These are phyloP conservation scores for Eremothecium gossypii DNA, from an alignment of 1,139 yeast species.

Conservation along the genomic window DNA sequence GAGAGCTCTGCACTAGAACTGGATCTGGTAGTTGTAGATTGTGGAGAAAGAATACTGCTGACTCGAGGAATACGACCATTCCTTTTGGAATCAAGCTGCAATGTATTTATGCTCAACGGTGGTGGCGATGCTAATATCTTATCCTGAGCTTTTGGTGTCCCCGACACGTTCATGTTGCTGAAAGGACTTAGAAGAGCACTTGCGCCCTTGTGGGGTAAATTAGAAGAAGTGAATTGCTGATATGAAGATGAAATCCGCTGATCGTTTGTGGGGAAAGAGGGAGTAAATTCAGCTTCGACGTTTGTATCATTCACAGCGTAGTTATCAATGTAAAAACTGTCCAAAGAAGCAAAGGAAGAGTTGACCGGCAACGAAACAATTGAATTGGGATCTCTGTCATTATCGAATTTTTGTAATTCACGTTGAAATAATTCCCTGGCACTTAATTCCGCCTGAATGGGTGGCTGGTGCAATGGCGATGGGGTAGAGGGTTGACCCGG, in stretches of 20 bases:
- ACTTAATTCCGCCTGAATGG: slow-evolving; percentile 4
- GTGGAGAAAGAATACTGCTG: neutral
- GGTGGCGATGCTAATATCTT: slow-evolving; percentile 2
- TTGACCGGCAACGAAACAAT: slow-evolving; percentile 42
- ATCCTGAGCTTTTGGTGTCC: slow-evolving; percentile 1
- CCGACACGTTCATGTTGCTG: neutral
- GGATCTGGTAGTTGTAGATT: slow-evolving; percentile 4
- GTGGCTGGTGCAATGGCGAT: neutral
- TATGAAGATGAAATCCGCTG: too few relatives aligned
- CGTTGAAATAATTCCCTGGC: slow-evolving; percentile 15
- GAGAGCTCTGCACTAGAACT: slow-evolving; percentile 6
- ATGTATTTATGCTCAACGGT: slow-evolving; percentile 1
- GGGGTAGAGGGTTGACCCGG: neutral
- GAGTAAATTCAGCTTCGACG: too few relatives aligned
- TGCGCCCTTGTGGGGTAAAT: neutral
- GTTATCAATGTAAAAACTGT: slow-evolving; percentile 57
- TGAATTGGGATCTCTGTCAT: slow-evolving; percentile 16
- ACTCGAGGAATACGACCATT: slow-evolving; percentile 3
- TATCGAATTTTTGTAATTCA: slow-evolving; percentile 20
- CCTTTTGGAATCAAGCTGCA: slow-evolving; percentile 2
- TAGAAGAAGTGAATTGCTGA: too few relatives aligned
- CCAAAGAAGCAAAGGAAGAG: slow-evolving; percentile 70
- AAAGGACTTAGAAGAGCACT: neutral
- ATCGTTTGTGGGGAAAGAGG: too few relatives aligned
- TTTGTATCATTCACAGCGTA: slow-evolving; percentile 26